Evolutionary conservation across 2,329 filamentous ascomycete species (phyloP), one percentile per base, ranked within the genome.

Genomic region (Dothideomycetes sp.): DNA sequence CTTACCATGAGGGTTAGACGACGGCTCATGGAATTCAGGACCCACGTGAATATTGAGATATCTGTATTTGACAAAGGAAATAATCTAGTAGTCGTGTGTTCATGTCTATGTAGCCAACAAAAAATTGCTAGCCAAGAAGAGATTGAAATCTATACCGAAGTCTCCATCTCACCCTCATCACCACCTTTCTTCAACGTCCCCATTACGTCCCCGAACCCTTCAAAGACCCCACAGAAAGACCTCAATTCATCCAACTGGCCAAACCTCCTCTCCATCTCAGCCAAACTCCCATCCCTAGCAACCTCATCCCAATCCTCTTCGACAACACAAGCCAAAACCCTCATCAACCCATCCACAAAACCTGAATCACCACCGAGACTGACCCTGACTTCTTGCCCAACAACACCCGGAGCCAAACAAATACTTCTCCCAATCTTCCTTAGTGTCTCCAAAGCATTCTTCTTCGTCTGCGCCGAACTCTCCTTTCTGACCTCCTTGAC

Each of bases 161-260:
- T n/a, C n/a, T n/a, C n/a, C n/a, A n/a, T n/a, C 22, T 24, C 22
- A 24, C 7, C 22, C 7, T 31, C 29, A 2, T 18, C 15, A 24
- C 33, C 37, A 11, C 19, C 37, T 5, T 22, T 25, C 29, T 33
- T 33, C 29, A 40, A 20, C 20, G 15, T 5, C 28, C 4, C 10
- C 12, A 33, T 3, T 22, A 33, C 37, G 3, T 15, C 29, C 10
- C 22, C 29, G 8, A 40, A 16, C 7, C 37, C 29, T 8, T 33
- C 20, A 12, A 40, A 40, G 1, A 40, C 22, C 11, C 12, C 17
- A 20, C 20, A 24, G 12, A 17, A 39, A 5, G 7, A 19, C 11
- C 37, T 40, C 29, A 40, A 19, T 12, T 40, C 37, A 11, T 40
- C 37, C 28, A 40, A 13, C 22, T 33, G 28, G 7, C 33, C 28